Conservation (phyloP, 345 rosid genomes). For the Zanthoxylum bungeanum region DNA sequence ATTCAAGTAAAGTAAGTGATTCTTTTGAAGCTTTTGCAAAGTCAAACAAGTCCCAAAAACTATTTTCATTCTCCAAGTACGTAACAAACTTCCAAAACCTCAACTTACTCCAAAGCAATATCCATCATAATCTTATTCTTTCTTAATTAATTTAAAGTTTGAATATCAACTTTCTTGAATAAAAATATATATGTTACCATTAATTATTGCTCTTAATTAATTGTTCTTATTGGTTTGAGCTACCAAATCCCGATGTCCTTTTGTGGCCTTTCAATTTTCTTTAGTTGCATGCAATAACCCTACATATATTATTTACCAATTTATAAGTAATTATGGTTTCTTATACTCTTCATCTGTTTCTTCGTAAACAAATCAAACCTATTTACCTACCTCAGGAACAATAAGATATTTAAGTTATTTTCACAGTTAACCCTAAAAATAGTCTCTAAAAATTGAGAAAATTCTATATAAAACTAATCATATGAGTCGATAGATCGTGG, state of each 20-base stretch:
- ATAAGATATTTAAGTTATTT: background rate
- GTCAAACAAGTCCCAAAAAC: conserved; percentile 27
- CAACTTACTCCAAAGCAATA: background rate
- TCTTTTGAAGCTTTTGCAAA: conserved; percentile 2
- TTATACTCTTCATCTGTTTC: background rate
- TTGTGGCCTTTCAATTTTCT: conserved; percentile 15
- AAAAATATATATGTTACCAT: background rate
- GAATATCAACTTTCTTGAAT: background rate
- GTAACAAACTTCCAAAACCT: conserved; percentile 37
- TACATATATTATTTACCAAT: background rate
- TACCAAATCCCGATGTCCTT: conserved; percentile 35
- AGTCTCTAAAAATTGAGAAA: no score
- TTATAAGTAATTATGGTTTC: background rate
- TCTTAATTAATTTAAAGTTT: background rate
- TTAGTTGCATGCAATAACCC: conserved; percentile 10
- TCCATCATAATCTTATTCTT: background rate
- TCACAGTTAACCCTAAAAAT: no score
- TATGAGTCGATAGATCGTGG: no score
- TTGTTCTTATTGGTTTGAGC: conserved; percentile 18
- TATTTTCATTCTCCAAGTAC: conserved; percentile 22
- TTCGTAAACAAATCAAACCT: conserved; percentile 13
- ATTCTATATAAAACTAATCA: no score
- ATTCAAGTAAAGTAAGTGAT: background rate
- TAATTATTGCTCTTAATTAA: background rate
- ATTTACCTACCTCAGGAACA: conserved; percentile 13